phyloP scores from a whole-genome alignment of 2,329 filamentous ascomycete genomes.

The Tothia fuscella region DNA sequence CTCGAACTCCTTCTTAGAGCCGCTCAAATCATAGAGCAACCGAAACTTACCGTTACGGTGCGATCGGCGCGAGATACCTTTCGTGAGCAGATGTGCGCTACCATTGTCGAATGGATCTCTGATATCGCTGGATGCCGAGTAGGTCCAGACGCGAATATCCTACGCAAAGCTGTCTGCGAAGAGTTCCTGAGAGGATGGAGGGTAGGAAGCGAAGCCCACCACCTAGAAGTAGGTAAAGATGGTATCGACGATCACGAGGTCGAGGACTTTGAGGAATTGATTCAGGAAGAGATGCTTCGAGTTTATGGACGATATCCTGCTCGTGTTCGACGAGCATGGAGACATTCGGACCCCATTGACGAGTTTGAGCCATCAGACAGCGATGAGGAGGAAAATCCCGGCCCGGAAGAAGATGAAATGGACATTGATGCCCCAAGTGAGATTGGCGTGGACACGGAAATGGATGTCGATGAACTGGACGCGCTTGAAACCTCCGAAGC shows the following conservation, averaged over 20 bases:
- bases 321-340: slow-evolving; percentile 26
- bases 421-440: slow-evolving; percentile 15
- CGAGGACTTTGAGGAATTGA: slow-evolving; percentile 40
- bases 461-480: slow-evolving; percentile 36
- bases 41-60: slow-evolving; percentile 91
- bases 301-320: slow-evolving; percentile 8
- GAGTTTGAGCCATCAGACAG: slow-evolving; percentile 23
- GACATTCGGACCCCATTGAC: slow-evolving; percentile 22
- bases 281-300: slow-evolving; percentile 15
- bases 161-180: slow-evolving; percentile 76
- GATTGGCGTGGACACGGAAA: slow-evolving; percentile 25
- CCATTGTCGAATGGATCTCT: slow-evolving; percentile 88
- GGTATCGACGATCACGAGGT: slow-evolving; percentile 73
- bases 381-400: slow-evolving; percentile 16
- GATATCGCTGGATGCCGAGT: slow-evolving; percentile 87
- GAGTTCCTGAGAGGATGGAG: slow-evolving; percentile 83
- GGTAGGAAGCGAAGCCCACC: slow-evolving; percentile 69
- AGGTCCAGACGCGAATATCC: slow-evolving; percentile 63
- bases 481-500: slow-evolving; percentile 66
- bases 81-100: slow-evolving; percentile 96
- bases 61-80: slow-evolving; percentile 90
- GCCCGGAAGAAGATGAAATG: slow-evolving; percentile 16
- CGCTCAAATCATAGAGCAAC: slow-evolving; percentile 81
- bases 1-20: slow-evolving; percentile 62
- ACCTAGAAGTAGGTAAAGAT: slow-evolving; percentile 63